phyloP scores from a whole-genome alignment of 202 grass and related monocot species.

The Zoysia matrella region DNA sequence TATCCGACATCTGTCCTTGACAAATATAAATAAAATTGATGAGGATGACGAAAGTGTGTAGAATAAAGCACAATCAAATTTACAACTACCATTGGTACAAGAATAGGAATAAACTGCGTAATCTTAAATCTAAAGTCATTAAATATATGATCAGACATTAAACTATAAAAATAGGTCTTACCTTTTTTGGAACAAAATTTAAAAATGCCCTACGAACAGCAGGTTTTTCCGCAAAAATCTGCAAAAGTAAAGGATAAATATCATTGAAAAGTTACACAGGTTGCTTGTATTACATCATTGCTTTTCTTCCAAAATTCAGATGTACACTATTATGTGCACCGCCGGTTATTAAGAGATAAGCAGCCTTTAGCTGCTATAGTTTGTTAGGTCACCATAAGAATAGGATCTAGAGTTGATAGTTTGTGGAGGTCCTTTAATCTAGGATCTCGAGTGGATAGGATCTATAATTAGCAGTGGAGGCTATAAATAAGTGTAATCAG shows the following conservation, averaged over 20 bases:
- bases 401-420: background rate
- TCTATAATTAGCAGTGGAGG: no score
- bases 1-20: constrained; percentile 67
- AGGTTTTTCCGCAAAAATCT: constrained; percentile 98
- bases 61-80: background rate
- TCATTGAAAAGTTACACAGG: background rate
- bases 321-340: background rate
- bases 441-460: no score
- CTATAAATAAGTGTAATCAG: no score
- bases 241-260: constrained; percentile 34
- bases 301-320: constrained; percentile 29
- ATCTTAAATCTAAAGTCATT: background rate
- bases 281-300: background rate
- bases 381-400: background rate
- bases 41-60: constrained; percentile 7
- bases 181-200: constrained; percentile 81
- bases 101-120: background rate
- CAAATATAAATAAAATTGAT: constrained; percentile 17
- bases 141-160: constrained; percentile 1
- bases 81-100: no score
- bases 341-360: no score
- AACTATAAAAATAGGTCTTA: constrained; percentile 33
- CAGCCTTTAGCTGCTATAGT: no score
- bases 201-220: constrained; percentile 88
- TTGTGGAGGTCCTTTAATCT: no score